Evolutionary conservation across 495 filamentous ascomycete species (phyloP), one percentile per base, ranked within the genome.

Genomic region (Penicillium cataractarum): DNA sequence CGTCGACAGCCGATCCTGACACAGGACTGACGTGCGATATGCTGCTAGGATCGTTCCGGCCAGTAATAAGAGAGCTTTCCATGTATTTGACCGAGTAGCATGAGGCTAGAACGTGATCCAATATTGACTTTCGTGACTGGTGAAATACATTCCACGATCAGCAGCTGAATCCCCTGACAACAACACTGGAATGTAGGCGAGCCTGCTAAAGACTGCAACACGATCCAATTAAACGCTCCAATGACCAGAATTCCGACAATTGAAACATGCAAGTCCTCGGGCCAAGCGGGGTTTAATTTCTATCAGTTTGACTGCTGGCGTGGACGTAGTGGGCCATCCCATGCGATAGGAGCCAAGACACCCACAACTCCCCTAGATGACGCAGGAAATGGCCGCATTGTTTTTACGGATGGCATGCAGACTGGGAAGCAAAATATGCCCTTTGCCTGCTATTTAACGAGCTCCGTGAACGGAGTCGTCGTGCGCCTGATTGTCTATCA

Each of bases 151-250:
- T 73, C 70, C 61, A 22, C 17, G 63, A 60, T 57, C 63, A 57
- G 6, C 63, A 21, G 15, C 53, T 12, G 33, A 22, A 44, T 19
- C 48, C 70, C 70, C 59, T 69, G 70, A 69, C 70, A 73, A 73
- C 68, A 32, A 49, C 6, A 19, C 22, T 32, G 65, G 70, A 73
- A 73, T 73, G 70, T 44, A 64, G 21, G 48, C 55, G 32, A 62
- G 17, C 58, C 26, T 12, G 58, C 44, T 10, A 27, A n/a, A 13
- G 19, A 26, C 15, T 8, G 31, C 35, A 17, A 6, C 1, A 42
- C 10, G 39, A 48, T 27, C 68, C 68, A 73, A 73, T 71, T 15
- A 57, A 31, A 5, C 55, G n/a, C 6, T 10, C 33, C 22, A 13
- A 26, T 8, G 13, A 50, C n/a, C n/a, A 29, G 37, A 56, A 53